phyloP scores from a whole-genome alignment of 2,329 filamentous ascomycete species.

The Talaromyces piceae region DNA sequence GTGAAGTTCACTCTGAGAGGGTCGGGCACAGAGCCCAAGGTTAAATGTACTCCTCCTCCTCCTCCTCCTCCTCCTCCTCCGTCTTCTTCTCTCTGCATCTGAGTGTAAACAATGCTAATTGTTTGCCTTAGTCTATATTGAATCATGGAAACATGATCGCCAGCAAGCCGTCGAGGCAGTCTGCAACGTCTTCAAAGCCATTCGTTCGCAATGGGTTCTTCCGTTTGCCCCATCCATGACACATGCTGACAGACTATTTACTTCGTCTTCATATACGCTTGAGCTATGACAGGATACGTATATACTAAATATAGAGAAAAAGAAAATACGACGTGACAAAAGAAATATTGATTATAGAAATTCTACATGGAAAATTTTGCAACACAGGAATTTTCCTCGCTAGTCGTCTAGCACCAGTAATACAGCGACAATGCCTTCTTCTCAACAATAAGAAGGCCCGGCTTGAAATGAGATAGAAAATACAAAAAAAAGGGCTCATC shows the following conservation, averaged over 20 bases:
- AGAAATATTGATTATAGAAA: conserved; percentile 5
- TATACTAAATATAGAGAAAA: neutral
- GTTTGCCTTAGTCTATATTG: conserved; percentile 33
- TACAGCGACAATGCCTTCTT: conserved; percentile 6
- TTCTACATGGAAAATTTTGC: conserved; percentile 9
- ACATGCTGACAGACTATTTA: conserved; percentile 26
- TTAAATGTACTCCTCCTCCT: conserved; percentile 41
- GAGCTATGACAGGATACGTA: conserved; percentile 15
- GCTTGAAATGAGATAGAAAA: conserved; percentile 21
- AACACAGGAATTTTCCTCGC: conserved; percentile 3
- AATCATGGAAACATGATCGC: conserved; percentile 31
- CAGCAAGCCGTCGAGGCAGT: conserved; percentile 30
- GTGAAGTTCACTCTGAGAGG: conserved; percentile 54
- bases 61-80: neutral
- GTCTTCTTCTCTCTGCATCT: neutral
- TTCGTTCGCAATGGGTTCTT: conserved; percentile 32
- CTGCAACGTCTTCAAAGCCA: conserved; percentile 29
- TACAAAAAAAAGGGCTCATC: conserved; percentile 23
- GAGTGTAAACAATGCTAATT: neutral
- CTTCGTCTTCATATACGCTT: conserved; percentile 31
- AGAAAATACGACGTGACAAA: neutral
- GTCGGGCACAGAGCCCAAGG: conserved; percentile 60
- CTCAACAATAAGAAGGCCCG: too few relatives aligned
- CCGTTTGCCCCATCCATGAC: conserved; percentile 33
- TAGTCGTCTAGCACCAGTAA: conserved; percentile 10